Evolutionary conservation across 176 grass and related monocot species (phyloP).

Genomic region (Oryza meyeriana): DNA sequence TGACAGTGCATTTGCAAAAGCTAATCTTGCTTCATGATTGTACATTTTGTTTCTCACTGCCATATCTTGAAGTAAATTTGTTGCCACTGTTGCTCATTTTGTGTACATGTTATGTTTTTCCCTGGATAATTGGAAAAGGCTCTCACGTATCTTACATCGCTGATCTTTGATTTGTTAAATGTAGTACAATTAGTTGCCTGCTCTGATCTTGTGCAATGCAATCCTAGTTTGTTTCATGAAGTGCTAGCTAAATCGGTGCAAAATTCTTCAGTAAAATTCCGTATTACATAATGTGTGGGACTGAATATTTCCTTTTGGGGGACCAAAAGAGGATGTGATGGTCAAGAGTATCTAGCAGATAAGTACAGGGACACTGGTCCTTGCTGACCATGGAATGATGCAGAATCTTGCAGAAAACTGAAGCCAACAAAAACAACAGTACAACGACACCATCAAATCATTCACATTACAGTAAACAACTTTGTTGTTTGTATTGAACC

Average conservation of each 20-base stretch:
- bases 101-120: background rate
- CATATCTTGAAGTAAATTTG: background rate
- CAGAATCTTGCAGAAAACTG: conserved; percentile 35
- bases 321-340: conserved; percentile 13
- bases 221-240: background rate
- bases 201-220: background rate
- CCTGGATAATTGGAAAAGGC: background rate
- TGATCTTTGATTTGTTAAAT: background rate
- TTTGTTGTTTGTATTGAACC: background rate
- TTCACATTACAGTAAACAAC: background rate
- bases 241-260: background rate
- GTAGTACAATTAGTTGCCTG: background rate
- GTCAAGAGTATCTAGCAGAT: conserved; percentile 33
- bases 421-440: conserved; percentile 33
- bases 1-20: background rate
- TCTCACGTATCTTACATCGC: background rate
- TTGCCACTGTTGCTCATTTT: background rate
- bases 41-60: background rate
- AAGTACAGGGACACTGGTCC: conserved; percentile 29
- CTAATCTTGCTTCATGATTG: background rate
- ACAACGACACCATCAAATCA: conserved; percentile 9
- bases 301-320: conserved; percentile 30
- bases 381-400: conserved; percentile 18
- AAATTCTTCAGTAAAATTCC: background rate
- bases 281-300: background rate